Base-by-base conservation (phyloP, 306 rosid species). In the Sechiopsis laciniata region DNA sequence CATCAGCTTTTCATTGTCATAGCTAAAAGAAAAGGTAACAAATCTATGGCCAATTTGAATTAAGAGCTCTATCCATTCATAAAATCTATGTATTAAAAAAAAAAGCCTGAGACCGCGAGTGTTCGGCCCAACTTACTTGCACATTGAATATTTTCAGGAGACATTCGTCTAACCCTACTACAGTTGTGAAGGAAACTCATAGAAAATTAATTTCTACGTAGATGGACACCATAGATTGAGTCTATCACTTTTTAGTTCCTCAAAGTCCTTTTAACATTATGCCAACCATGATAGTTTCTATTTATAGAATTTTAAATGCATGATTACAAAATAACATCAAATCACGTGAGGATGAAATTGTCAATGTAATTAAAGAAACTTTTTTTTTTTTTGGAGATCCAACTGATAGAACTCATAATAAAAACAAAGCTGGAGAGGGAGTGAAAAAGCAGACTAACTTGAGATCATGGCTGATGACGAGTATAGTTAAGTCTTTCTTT, bases 401-500 rank as follows among this genome's bases (percentile, higher is more conserved):
- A 20, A 37, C 32, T 13, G 12, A 22, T 52, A 78, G 26, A 22
- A 59, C 71, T 61, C 71, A 58, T 74, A 71, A 54, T 56, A 10
- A 50, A 59, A 74, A 54, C 24, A 50, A 4, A 72, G 71, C 22
- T 60, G 16, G 29, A 42, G 74, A 58, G 76, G 45, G 74, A 55
- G 66, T 21, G n/a, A 72, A 51, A 13, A 22, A 51, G 48, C 52
- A 78, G 45, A 77, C 80, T 74, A 71, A 91, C 97, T 89, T 89
- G 81, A 91, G 86, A 75, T 89, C 97, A 66, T 91, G 97, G 87
- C 97, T 89, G 68, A 91, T 91, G 78, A 89, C 97, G 19, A 93
- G 90, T 73, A 93, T 81, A 32, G 94, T 85, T 65, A 93, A 78
- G 58, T 93, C 91, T 76, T 84, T 88, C 81, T 90, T 93, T 21